Evolutionary conservation across 2,329 filamentous ascomycete genomes (phyloP), one percentile per base, ranked within the genome.

Genomic region (Sporothrix inflata): DNA sequence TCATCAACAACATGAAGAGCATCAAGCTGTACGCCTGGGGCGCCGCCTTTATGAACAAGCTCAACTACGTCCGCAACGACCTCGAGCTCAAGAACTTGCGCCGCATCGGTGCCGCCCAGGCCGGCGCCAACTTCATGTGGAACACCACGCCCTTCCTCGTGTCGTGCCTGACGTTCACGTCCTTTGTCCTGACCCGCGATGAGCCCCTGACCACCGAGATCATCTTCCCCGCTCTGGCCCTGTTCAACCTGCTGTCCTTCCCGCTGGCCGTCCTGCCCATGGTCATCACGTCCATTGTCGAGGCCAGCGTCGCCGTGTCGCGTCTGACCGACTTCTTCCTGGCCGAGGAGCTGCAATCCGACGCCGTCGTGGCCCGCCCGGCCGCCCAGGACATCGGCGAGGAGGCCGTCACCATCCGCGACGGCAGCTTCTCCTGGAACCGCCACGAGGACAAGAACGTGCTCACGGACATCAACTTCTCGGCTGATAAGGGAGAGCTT

Each of bases 21-120:
- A 96, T 99, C 85, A 99, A 99, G 84, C 88, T 99, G 24, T 99
- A 98, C 80, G 96, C 96, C 40, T 99, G 96, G 96, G 95, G 94
- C 42, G 92, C 91, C 40, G 95, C 96, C 16, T 99, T 99, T 80
- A 97, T 98, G 91, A 96, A 94, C 82, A 97, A 97, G 83, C 89
- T 99, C 73, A 98, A 96, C 83, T 92, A 93, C 80, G 94, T 99
- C 74, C 90, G 96, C 82, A 99, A 99, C 82, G 96, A 99, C 78
- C 89, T 94, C 77, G 96, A 99, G 82, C 85, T 99, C 71, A 96
- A 96, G 84, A 99, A 97, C 34, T 87, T 99, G 72, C 92, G 96
- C 75, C 98, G 95, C 82, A 99, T 99, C 77, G 96, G 96, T 74
- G 95, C 94, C 27, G 93, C 94, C 2, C 94, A 98, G 81, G 93